Evolutionary conservation across 768 basidiomycete genomes (phyloP), one percentile per base, ranked within the genome.

Genomic region (Leucocoprinus birnbaumii): DNA sequence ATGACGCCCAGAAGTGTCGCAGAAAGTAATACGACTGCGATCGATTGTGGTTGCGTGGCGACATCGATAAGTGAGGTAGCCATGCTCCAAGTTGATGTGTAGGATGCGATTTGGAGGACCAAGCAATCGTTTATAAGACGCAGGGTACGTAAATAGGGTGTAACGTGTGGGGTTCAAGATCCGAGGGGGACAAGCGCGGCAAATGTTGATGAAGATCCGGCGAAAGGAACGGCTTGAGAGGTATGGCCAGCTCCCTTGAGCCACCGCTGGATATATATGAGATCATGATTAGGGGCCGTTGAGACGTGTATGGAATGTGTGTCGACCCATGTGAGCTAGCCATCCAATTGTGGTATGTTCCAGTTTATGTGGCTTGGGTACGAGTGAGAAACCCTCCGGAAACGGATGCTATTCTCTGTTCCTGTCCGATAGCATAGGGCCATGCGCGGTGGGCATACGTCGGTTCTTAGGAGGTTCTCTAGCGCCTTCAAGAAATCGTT

Each of bases 11-110:
- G 47, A 40, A 70, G 57, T 7, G 66, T 69, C 3, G 68, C 43
- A 50, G 65, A 66, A 16, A 76, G 65, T 7, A 64, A 52, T 27
- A 69, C 27, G 18, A 63, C 64, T 3, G 70, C 70, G 14, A 74
- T 64, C 26, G 61, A 59, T 48, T 69, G 66, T 0, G 70, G 67
- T 37, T 71, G 63, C 0, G 61, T 48, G 37, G 60, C 48, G 26
- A 63, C 48, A 19, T 64, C 55, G n/a, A 51, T 35, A 11, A 62
- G 8, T 22, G 47, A 40, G n/a, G 38, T 13, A n/a, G 40, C 41
- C 47, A 49, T 55, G n/a, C 26, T 38, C 35, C n/a, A 16, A 16
- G 11, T 4, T 38, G 38, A 16, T 38, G 4, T 38, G n/a, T n/a
- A 31, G 26, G n/a, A 31, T 14, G 19, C 4, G 34, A 24, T 31